Conservation (phyloP, 2,329 filamentous ascomycete genomes). For the Cryphonectria carpinicola region DNA sequence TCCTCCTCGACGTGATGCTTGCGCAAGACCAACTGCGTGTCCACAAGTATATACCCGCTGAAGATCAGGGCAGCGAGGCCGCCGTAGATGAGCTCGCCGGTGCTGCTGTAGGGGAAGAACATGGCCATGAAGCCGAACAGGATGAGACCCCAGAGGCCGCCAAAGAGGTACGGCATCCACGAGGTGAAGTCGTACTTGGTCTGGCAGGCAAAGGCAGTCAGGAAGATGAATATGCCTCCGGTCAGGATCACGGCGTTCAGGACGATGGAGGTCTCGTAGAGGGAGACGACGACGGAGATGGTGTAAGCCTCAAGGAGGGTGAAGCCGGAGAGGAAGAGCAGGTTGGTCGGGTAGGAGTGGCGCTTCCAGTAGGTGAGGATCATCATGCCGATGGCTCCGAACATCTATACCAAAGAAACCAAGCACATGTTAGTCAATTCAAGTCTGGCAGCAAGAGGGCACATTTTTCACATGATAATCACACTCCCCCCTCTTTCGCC, state of each 20-base stretch:
- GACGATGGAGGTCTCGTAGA: slow-evolving; percentile 83
- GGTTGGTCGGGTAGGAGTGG: slow-evolving; percentile 92
- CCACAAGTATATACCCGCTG: slow-evolving; percentile 91
- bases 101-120: slow-evolving; percentile 85
- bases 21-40: slow-evolving; percentile 93
- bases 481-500: not conserved
- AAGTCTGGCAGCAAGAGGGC: not conserved
- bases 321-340: slow-evolving; percentile 89
- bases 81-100: slow-evolving; percentile 83
- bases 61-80: slow-evolving; percentile 84
- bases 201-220: slow-evolving; percentile 91
- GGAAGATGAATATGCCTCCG: slow-evolving; percentile 77
- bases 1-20: slow-evolving; percentile 98
- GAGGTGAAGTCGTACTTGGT: slow-evolving; percentile 97
- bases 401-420: slow-evolving; percentile 52
- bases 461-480: not conserved
- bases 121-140: slow-evolving; percentile 91
- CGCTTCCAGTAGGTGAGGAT: slow-evolving; percentile 92
- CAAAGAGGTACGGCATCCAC: slow-evolving; percentile 96
- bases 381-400: slow-evolving; percentile 84
- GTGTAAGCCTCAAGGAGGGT: slow-evolving; percentile 92
- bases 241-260: slow-evolving; percentile 90
- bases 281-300: slow-evolving; percentile 89
- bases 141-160: slow-evolving; percentile 84
- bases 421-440: slow-evolving; percentile 19